phyloP scores from a whole-genome alignment of 345 rosid genomes.

The Physaria fendleri region DNA sequence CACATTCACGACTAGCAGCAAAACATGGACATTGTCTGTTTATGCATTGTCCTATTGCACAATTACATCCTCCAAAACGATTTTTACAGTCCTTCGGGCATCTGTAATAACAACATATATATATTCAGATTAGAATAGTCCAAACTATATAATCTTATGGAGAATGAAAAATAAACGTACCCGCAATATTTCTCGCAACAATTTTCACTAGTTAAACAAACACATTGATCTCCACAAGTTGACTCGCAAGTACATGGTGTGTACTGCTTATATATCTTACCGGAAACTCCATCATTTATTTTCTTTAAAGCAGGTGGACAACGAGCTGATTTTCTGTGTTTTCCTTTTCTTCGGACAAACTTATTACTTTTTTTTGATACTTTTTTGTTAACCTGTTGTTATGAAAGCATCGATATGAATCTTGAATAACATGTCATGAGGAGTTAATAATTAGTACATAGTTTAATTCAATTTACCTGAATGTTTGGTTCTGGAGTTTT shows the following conservation, averaged over 20 bases:
- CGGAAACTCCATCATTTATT: slow-evolving; percentile 55
- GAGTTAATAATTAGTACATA: neutral
- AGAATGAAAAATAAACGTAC: too few species aligned
- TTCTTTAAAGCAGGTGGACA: slow-evolving; percentile 72
- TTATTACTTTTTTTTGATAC: slow-evolving; percentile 31
- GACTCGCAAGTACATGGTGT: slow-evolving; percentile 87
- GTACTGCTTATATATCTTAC: slow-evolving; percentile 58
- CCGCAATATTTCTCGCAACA: too few species aligned
- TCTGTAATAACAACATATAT: slow-evolving; percentile 37
- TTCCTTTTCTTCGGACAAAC: slow-evolving; percentile 53
- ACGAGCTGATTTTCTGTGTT: slow-evolving; percentile 66
- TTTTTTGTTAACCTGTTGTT: slow-evolving; percentile 7
- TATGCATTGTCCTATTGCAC: slow-evolving; percentile 85
- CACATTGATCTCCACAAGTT: slow-evolving; percentile 76
- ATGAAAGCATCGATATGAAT: neutral
- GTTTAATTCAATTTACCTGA: slow-evolving; percentile 1
- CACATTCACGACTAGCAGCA: slow-evolving; percentile 92
- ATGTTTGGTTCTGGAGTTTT: neutral
- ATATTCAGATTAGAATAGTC: too few species aligned
- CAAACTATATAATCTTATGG: neutral
- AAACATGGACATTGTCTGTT: slow-evolving; percentile 91
- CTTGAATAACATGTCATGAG: neutral
- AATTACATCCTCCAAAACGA: slow-evolving; percentile 84
- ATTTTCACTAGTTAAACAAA: slow-evolving; percentile 61
- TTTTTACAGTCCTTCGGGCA: slow-evolving; percentile 82